Conservation (phyloP, 768 basidiomycete species). For the Mycena alexandri region DNA sequence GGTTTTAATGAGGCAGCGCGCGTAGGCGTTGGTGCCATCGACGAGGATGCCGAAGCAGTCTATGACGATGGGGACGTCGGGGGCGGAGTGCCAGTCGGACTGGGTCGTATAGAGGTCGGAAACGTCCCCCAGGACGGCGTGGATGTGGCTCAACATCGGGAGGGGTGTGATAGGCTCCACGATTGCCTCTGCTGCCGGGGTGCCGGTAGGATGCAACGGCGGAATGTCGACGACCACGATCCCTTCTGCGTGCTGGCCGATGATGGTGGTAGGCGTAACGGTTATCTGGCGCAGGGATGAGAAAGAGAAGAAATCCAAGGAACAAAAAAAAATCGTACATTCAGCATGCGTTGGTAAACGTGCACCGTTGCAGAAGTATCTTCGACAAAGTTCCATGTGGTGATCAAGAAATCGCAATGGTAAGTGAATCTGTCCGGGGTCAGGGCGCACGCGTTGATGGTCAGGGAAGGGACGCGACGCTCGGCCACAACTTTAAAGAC, state of each 20-base stretch:
- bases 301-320: neutral
- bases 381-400: constrained; percentile 28
- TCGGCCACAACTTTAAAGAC: constrained; percentile 6
- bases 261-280: constrained; percentile 15
- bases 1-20: constrained; percentile 17
- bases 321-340: neutral
- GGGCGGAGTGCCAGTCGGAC: constrained; percentile 26
- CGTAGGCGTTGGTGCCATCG: constrained; percentile 12
- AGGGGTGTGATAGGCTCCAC: constrained; percentile 20
- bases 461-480: neutral
- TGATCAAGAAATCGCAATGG: constrained; percentile 16
- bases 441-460: constrained; percentile 2
- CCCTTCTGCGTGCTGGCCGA: constrained; percentile 12
- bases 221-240: constrained; percentile 26
- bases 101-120: constrained; percentile 7
- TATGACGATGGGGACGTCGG: constrained; percentile 17
- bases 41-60: constrained; percentile 26
- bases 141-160: constrained; percentile 23
- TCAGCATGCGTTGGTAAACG: constrained; percentile 7
- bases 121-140: constrained; percentile 1
- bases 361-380: constrained; percentile 21
- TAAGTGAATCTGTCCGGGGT: constrained; percentile 24
- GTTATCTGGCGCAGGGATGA: constrained; percentile 12
- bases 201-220: constrained; percentile 21
- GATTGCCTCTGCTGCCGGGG: constrained; percentile 12